These are phyloP conservation scores for Sutorius australiensis DNA, from an alignment of 768 basidiomycete genomes.

Conservation along the genomic window DNA sequence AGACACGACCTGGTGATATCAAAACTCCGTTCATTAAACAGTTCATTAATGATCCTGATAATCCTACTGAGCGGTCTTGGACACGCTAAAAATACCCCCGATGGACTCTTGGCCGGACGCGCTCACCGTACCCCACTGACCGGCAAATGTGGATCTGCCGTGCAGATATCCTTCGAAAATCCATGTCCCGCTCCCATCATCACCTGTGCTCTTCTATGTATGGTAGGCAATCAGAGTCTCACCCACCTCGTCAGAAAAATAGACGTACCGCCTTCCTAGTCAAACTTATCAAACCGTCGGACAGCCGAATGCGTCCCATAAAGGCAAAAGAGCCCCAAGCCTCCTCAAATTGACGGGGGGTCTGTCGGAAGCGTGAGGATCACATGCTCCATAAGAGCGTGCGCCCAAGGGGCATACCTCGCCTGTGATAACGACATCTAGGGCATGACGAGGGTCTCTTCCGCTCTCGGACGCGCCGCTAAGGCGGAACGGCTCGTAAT, in stretches of 20 bases:
- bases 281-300: slow-evolving; percentile 58
- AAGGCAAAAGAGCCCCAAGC: slow-evolving; percentile 68
- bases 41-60: slow-evolving; percentile 26
- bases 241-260: slow-evolving; percentile 5
- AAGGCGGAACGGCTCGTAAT: slow-evolving; percentile 32
- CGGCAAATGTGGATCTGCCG: slow-evolving; percentile 48
- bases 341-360: slow-evolving; percentile 47
- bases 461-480: slow-evolving; percentile 25
- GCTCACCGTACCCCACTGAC: slow-evolving; percentile 46
- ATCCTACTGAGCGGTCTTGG: slow-evolving; percentile 35
- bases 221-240: slow-evolving; percentile 1
- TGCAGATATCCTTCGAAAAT: slow-evolving; percentile 55
- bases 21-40: slow-evolving; percentile 25
- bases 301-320: slow-evolving; percentile 50
- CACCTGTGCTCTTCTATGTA: slow-evolving; percentile 38
- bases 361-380: slow-evolving; percentile 39
- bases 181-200: slow-evolving; percentile 47
- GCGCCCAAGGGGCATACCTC: slow-evolving; percentile 24
- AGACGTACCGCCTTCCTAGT: slow-evolving; percentile 56
- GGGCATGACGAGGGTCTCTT: slow-evolving; percentile 28
- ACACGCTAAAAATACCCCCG: slow-evolving; percentile 58
- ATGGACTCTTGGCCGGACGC: slow-evolving; percentile 33
- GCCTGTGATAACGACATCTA: slow-evolving; percentile 36
- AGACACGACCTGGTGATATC: slow-evolving; percentile 2
- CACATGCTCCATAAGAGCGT: slow-evolving; percentile 14